Evolutionary conservation across 2,329 filamentous ascomycete genomes (phyloP), one percentile per base, ranked within the genome.

Genomic region (Catunica adiposa): DNA sequence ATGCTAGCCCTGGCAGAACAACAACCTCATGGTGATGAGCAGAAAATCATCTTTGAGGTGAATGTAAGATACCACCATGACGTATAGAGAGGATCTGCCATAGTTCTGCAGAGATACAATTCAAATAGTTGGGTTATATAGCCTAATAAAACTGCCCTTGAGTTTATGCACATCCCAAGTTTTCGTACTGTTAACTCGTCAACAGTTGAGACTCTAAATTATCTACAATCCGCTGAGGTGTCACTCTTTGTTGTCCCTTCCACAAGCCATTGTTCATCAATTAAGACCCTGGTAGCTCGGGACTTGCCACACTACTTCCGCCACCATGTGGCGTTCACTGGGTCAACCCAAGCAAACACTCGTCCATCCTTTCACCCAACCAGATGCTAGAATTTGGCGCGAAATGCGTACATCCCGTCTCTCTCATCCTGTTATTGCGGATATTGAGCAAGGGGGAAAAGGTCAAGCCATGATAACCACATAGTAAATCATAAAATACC

Each of bases 281-380:
- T 48, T 48, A 25, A 25, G 11, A 23, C 44, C 44, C 23, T 48
- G 23, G 15, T 11, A 2, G n/a, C 26, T 25, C 17, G 11, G 20
- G 11, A 48, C 22, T 2, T 44, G 44, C 44, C 44, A 48, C 31
- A 38, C 4, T 40, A 9, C 22, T 31, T 17, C 20, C 8, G 51
- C 48, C 51, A 42, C 44, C 47, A 14, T 29, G 44, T 57, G 56
- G 56, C 56, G 44, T 57, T 57, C 56, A 54, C 56, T 51, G 15
- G 51, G 56, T 54, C 51, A 57, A 57, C 56, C 50, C 17, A 11
- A 40, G 37, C 54, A 54, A 57, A 57, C 51, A 54, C 15, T 44
- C 25, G 20, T 23, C 25, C 20, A 38, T n/a, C 29, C 26, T 42
- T 50, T 55, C 31, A 23, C 42, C 31, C 53, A 23, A 50, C 53